Base-by-base conservation (phyloP, 1,284 basidiomycete genomes). In the Fomitiporia mediterranea region DNA sequence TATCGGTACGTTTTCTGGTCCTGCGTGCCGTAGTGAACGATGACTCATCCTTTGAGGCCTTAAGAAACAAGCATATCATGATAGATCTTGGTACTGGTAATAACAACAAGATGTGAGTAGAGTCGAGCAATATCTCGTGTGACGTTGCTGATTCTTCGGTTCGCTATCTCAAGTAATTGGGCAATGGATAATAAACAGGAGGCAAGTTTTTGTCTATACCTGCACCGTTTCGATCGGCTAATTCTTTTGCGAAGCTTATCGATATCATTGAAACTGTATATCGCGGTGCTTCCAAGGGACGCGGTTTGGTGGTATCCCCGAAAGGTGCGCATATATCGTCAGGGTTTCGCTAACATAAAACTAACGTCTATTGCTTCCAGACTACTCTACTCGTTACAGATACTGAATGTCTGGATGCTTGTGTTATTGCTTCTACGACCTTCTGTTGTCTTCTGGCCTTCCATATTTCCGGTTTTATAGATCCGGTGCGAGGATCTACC, bases 211-310 rank as follows among this genome's bases (percentile, higher is more conserved):
- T 2, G 51, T 46, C 13, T 56, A 48, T 17, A 44, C 23, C 5
- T 15, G 8, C 7, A 8, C 8, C 21, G 21, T 11, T 27, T 28
- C 32, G 38, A 21, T 25, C n/a, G n/a, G n/a, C 46, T 43, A 23
- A 56, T 59, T 57, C 60, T 25, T 28, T 34, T 42, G 50, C 27
- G 59, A 2, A 96, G 91, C 75, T 99, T 68, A 95, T 99, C 67
- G 97, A 99, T 69, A 96, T 99, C 63, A 88, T 99, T 65, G 96
- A 99, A 73, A 98, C 96, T 8, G 95, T 99, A 5, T 99, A 98
- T 71, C 85, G 97, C 61, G 96, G 96, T 25, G 96, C 96, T 1
- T 94, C 93, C 1, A 99, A 98, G 68, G 96, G 97, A 9, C 88
- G 96, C 58, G 96, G 96, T 93, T 77, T 99, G 23, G 96, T 99